Percentiles rank a stretch among this genome's conserved stretches.
These are phyloP conservation scores for Candida endomychidarum DNA, from an alignment of 805 yeast genomes.

Conservation along the genomic window DNA sequence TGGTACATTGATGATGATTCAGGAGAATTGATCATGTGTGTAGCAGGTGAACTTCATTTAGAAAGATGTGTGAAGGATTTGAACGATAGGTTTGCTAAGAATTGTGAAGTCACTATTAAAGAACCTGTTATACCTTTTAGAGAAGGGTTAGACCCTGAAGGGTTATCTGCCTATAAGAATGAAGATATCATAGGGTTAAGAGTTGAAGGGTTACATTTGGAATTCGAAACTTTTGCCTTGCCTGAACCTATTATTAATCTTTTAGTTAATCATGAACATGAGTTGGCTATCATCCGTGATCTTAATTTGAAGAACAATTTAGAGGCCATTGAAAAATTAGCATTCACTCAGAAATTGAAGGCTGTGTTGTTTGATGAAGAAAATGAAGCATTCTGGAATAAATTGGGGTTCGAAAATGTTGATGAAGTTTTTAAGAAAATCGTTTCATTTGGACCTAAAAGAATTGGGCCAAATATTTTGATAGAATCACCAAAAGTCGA, in stretches of 20 bases:
- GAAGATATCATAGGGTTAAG: constrained; percentile 15
- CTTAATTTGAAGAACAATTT: constrained; percentile 19
- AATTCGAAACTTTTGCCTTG: constrained; percentile 56
- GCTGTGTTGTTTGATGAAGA: constrained; percentile 11
- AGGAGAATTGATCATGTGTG: constrained; percentile 91
- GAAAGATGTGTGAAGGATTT: constrained; percentile 93
- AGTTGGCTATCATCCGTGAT: constrained; percentile 35
- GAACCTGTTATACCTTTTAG: constrained; percentile 94
- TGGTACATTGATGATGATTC: constrained; percentile 75
- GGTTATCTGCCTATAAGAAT: constrained; percentile 27
- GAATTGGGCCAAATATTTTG: constrained; percentile 72
- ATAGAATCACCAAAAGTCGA: constrained; percentile 48
- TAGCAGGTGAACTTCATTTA: constrained; percentile 95
- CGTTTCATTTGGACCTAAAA: constrained; percentile 73
- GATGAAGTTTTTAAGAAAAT: constrained; percentile 35
- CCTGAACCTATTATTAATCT: constrained; percentile 50
- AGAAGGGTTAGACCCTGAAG: constrained; percentile 72
- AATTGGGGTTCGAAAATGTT: constrained; percentile 17
- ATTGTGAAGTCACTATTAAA: constrained; percentile 79
- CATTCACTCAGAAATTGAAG: constrained; percentile 13
- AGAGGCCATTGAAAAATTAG: constrained; percentile 2
- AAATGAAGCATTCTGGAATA: constrained; percentile 9
- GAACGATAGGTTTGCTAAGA: constrained; percentile 82
- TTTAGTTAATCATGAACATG: constrained; percentile 46
- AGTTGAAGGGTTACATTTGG: constrained; percentile 28